Percentiles rank a stretch among this genome's conserved stretches.
Evolutionary conservation across 2,329 filamentous ascomycete species (phyloP).

Genomic region (Ophiocordyceps unilateralis): DNA sequence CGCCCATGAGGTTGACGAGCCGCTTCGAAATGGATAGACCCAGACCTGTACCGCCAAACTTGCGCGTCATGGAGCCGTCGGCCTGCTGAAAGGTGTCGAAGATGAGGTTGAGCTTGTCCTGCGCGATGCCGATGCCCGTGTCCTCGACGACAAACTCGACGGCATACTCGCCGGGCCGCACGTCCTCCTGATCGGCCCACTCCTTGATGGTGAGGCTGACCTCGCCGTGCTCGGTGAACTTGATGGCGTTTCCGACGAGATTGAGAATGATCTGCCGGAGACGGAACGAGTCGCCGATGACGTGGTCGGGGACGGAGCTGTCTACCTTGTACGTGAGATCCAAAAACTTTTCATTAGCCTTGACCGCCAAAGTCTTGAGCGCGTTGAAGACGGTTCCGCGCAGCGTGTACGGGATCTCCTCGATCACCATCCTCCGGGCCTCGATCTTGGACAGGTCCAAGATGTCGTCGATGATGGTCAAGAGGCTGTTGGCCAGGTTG

Average conservation of each 20-base stretch:
- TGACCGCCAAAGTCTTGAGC: constrained; percentile 88
- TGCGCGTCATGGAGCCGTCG: constrained; percentile 87
- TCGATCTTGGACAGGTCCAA: constrained; percentile 68
- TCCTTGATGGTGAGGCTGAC: constrained; percentile 83
- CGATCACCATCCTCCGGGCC: constrained; percentile 94
- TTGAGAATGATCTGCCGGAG: constrained; percentile 93
- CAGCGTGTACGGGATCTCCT: constrained; percentile 91
- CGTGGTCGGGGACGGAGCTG: constrained; percentile 82
- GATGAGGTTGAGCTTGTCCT: constrained; percentile 89
- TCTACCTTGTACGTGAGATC: constrained; percentile 90
- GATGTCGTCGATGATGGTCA: constrained; percentile 90
- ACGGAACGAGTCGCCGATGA: constrained; percentile 92
- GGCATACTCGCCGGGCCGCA: constrained; percentile 61
- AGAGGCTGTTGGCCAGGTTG: constrained; percentile 82
- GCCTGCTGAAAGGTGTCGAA: constrained; percentile 99
- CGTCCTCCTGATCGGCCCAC: constrained; percentile 43
- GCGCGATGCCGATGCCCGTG: constrained; percentile 90
- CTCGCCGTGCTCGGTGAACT: constrained; percentile 93
- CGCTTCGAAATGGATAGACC: constrained; percentile 91
- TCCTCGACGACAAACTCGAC: constrained; percentile 94
- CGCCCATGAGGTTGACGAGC: constrained; percentile 89
- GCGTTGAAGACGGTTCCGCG: constrained; percentile 94
- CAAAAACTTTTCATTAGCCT: constrained; percentile 88
- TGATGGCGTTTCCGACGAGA: constrained; percentile 94
- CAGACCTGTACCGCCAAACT: constrained; percentile 88